Evolutionary conservation across 306 rosid species (phyloP).

Genomic region (Sesbania bispinosa): DNA sequence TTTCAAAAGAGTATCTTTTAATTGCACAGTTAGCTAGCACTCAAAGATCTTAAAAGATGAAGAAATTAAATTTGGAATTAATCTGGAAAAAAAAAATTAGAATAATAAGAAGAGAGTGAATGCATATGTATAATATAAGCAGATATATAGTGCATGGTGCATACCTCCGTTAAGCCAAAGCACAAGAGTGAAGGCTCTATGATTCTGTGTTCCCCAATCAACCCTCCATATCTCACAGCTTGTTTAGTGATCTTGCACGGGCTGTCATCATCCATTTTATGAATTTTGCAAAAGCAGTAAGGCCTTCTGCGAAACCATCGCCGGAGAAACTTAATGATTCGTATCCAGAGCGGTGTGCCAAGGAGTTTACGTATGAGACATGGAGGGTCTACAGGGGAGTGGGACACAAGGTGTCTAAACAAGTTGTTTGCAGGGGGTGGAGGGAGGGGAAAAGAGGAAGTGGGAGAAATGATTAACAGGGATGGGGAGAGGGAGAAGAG

Average conservation of each 20-base stretch:
- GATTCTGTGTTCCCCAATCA: constrained; percentile 43
- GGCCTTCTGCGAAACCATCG: constrained; percentile 45
- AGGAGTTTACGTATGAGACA: too few relatives aligned
- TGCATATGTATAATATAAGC: too few relatives aligned
- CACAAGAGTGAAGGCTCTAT: constrained; percentile 48
- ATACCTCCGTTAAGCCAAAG: constrained; percentile 83
- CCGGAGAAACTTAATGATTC: constrained; percentile 72
- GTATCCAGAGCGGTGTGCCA: too few relatives aligned
- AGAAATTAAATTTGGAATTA: not conserved
- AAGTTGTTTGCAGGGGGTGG: too few relatives aligned
- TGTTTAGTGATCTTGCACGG: constrained; percentile 44
- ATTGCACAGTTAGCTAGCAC: not conserved
- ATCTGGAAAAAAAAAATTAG: constrained; percentile 4
- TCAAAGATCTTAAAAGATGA: not conserved
- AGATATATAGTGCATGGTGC: not conserved
- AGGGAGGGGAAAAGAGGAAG: too few relatives aligned
- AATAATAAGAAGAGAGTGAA: not conserved
- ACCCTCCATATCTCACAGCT: constrained; percentile 22
- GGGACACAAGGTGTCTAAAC: too few relatives aligned
- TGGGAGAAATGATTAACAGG: too few relatives aligned
- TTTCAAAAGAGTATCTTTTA: too few relatives aligned
- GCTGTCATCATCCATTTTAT: constrained; percentile 45
- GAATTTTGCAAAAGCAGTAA: constrained; percentile 59
- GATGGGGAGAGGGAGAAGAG: too few relatives aligned
- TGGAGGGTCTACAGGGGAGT: too few relatives aligned